These are phyloP conservation scores for Strobilomyces echinocephalus DNA, from an alignment of 768 basidiomycete species.

Conservation along the genomic window DNA sequence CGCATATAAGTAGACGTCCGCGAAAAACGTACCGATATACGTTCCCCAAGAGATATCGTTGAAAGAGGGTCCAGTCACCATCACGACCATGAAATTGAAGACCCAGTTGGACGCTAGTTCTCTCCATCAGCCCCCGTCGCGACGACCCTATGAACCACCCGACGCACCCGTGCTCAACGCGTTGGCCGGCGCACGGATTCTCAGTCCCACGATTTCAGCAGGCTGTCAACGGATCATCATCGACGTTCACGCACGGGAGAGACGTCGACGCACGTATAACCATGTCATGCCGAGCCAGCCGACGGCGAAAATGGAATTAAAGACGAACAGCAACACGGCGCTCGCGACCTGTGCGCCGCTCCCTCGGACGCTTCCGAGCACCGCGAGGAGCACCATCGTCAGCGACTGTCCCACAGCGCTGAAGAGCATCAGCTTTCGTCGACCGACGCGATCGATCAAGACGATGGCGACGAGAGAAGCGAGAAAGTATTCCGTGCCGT, in stretches of 20 bases:
- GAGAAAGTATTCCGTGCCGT: conserved; percentile 68
- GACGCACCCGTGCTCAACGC: conserved; percentile 49
- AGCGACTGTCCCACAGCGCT: conserved; percentile 57
- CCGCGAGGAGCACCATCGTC: conserved; percentile 57
- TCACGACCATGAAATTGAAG: conserved; percentile 56
- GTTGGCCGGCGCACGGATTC: conserved; percentile 60
- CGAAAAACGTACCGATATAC: conserved; percentile 43
- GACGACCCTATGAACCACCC: not conserved
- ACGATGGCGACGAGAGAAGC: conserved; percentile 69
- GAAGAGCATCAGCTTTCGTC: conserved; percentile 67
- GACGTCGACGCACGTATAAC: conserved; percentile 61
- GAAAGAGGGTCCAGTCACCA: conserved; percentile 59
- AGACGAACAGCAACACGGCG: conserved; percentile 58
- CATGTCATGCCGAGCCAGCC: conserved; percentile 73
- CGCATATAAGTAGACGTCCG: not conserved
- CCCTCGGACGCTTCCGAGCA: conserved; percentile 50
- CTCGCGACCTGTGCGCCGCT: conserved; percentile 47
- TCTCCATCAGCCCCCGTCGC: not conserved
- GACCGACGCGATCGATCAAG: conserved; percentile 68
- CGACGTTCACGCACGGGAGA: no score
- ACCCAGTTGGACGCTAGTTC: conserved; percentile 42
- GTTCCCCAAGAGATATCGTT: conserved; percentile 55
- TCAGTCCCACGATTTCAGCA: conserved; percentile 60
- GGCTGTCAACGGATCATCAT: conserved; percentile 34
- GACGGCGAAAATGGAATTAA: conserved; percentile 66